Conservation (phyloP, 1,284 basidiomycete genomes). For the Microstroma glucosiphilum region DNA sequence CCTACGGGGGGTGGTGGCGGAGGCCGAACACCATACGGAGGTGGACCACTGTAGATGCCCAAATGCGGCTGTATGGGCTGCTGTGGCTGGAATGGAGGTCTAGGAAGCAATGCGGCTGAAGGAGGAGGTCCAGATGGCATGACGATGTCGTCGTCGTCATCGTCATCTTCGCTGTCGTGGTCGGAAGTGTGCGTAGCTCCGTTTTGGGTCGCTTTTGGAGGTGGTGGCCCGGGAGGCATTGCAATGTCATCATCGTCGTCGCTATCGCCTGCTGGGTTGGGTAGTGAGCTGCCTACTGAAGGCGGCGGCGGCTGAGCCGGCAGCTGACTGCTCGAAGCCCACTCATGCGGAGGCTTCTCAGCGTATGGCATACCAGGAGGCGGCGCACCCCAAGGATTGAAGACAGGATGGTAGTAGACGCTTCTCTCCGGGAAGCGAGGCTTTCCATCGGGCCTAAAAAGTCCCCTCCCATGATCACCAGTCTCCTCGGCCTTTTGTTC, state of each 20-base stretch:
- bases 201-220: constrained; percentile 1
- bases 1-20: background rate
- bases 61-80: constrained; percentile 11
- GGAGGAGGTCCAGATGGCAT: constrained; percentile 22
- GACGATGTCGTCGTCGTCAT: constrained; percentile 9
- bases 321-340: background rate
- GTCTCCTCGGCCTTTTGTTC: constrained; percentile 48
- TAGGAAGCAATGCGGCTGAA: constrained; percentile 4
- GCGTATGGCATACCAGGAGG: constrained; percentile 92
- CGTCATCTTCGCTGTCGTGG: background rate
- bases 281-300: constrained; percentile 8
- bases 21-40: background rate
- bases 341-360: constrained; percentile 56
- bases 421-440: constrained; percentile 55
- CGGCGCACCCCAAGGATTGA: constrained; percentile 91
- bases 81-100: constrained; percentile 19
- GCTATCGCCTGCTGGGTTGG: constrained; percentile 30
- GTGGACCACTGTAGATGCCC: background rate
- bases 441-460: constrained; percentile 7
- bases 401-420: constrained; percentile 82
- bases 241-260: constrained; percentile 38
- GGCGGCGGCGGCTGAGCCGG: background rate
- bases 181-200: background rate
- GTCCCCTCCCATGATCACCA: constrained; percentile 61
- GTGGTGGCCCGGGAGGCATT: constrained; percentile 39